Evolutionary conservation across 441 rosid species (phyloP).

Genomic region (Isatis lusitanica): DNA sequence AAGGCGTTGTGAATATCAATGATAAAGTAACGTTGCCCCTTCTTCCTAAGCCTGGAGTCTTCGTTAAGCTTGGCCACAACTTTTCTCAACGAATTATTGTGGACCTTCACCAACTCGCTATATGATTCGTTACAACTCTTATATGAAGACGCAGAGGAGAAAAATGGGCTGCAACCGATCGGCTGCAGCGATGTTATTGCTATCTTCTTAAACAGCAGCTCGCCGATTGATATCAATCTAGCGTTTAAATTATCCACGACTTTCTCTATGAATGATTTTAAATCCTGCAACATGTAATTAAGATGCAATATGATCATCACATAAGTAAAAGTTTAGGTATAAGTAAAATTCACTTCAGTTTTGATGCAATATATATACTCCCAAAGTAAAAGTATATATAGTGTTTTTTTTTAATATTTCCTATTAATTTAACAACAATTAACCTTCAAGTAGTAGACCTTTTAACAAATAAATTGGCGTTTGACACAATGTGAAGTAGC

Average conservation of each 20-base stretch:
- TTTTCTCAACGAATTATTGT: conserved; percentile 51
- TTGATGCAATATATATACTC: too few relatives aligned
- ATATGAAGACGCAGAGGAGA: conserved; percentile 37
- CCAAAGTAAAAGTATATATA: too few relatives aligned
- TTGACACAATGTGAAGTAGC: too few relatives aligned
- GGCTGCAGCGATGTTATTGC: conserved; percentile 54
- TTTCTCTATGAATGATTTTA: background rate
- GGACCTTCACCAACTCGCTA: conserved; percentile 49
- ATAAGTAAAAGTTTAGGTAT: too few relatives aligned
- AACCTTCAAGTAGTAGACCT: too few relatives aligned
- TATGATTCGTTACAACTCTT: conserved; percentile 47
- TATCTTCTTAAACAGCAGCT: conserved; percentile 46
- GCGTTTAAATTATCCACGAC: background rate
- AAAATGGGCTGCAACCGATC: conserved; percentile 64
- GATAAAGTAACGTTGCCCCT: conserved; percentile 35
- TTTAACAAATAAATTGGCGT: too few relatives aligned
- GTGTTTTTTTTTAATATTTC: too few relatives aligned
- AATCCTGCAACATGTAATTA: conserved; percentile 41
- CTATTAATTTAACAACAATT: too few relatives aligned
- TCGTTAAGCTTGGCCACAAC: conserved; percentile 47
- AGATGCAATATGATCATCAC: too few relatives aligned
- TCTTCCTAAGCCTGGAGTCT: conserved; percentile 19
- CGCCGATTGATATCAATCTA: background rate
- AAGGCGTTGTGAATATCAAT: conserved; percentile 52
- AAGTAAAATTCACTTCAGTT: too few relatives aligned